A percentile compares a stretch with the other conserved stretches of the same genome.
These are phyloP conservation scores for Spathaspora hagerdaliae DNA, from an alignment of 805 yeast species.

Conservation along the genomic window DNA sequence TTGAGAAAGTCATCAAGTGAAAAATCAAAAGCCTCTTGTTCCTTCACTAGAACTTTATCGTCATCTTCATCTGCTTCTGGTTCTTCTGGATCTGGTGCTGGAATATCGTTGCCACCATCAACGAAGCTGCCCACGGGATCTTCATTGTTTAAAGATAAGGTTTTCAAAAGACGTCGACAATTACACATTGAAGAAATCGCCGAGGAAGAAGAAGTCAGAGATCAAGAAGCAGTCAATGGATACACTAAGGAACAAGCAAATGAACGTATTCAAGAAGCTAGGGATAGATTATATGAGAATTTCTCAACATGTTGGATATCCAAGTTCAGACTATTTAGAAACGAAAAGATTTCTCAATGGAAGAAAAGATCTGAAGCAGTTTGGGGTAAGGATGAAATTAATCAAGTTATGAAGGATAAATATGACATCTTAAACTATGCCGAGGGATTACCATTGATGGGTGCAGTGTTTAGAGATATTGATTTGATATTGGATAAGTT, in stretches of 20 bases:
- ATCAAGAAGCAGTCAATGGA: background rate
- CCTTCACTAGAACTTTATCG: background rate
- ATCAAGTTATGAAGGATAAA: conserved; percentile 25
- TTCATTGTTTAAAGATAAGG: conserved; percentile 5
- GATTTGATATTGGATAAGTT: conserved; percentile 27
- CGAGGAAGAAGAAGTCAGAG: background rate
- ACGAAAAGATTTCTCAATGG: conserved; percentile 22
- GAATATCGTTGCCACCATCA: background rate
- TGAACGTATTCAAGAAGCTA: conserved; percentile 22
- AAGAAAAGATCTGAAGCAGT: conserved; percentile 17
- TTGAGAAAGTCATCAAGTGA: conserved; percentile 5
- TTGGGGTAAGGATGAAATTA: conserved; percentile 35
- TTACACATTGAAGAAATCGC: background rate
- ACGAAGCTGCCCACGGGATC: background rate
- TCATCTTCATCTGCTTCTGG: background rate
- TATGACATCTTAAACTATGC: conserved; percentile 32
- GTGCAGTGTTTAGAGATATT: conserved; percentile 24
- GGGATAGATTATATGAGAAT: conserved; percentile 19
- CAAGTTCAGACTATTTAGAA: conserved; percentile 24
- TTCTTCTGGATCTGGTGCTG: background rate
- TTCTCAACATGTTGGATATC: conserved; percentile 32
- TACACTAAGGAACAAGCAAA: conserved; percentile 22
- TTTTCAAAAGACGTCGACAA: conserved; percentile 3
- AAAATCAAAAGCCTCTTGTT: background rate
- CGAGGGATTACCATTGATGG: conserved; percentile 30